Evolutionary conservation across 116 monocot species (phyloP).

Genomic region (Posidonia oceanica): DNA sequence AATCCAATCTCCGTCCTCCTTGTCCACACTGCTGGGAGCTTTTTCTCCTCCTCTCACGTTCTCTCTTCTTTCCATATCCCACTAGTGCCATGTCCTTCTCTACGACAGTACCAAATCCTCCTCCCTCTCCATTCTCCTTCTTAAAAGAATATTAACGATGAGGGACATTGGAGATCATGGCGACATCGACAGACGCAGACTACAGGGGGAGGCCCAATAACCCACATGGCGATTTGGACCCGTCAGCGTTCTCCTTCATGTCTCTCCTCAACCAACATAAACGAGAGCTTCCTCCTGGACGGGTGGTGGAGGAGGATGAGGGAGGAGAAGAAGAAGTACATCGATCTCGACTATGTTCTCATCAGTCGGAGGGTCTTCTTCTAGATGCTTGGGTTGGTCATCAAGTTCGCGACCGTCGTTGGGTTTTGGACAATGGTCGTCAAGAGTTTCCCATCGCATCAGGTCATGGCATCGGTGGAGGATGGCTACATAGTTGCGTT

Average conservation of each 20-base stretch:
- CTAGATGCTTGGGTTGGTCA: neutral
- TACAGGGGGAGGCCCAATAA: neutral
- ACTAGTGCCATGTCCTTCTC: too few relatives aligned
- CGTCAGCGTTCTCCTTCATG: neutral
- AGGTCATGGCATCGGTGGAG: neutral
- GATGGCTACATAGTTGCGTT: too few relatives aligned
- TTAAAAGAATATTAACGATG: neutral
- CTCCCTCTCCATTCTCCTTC: too few relatives aligned
- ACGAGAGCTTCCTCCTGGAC: neutral
- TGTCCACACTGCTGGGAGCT: too few relatives aligned
- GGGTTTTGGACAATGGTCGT: neutral
- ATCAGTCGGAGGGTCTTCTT: too few relatives aligned
- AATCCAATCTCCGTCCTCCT: too few relatives aligned
- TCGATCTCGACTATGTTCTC: too few relatives aligned
- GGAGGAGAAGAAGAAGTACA: neutral
- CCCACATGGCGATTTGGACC: neutral
- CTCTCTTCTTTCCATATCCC: too few relatives aligned
- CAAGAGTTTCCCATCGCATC: neutral
- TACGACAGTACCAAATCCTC: too few relatives aligned
- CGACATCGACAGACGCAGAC: neutral
- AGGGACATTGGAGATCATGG: neutral
- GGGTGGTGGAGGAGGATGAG: neutral
- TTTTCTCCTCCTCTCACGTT: too few relatives aligned
- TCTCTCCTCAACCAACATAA: neutral
- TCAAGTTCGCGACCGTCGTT: neutral